Base-by-base conservation (phyloP, 495 filamentous ascomycete species). In the Cercophora samala region DNA sequence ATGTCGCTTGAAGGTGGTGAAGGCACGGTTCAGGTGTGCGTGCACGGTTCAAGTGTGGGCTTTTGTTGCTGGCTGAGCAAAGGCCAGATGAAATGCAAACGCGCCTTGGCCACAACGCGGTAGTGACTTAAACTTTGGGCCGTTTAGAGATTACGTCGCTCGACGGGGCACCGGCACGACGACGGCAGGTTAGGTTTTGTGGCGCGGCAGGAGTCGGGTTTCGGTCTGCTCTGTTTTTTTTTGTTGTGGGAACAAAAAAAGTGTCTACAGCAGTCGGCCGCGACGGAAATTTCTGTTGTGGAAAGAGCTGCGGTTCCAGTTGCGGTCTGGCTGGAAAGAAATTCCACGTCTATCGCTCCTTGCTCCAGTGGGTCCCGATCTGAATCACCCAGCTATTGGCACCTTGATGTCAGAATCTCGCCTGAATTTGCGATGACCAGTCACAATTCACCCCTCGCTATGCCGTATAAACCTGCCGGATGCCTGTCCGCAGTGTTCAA, bases 81-180 rank as follows among this genome's bases (percentile, higher is more conserved):
- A 24, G n/a, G n/a, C n/a, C 15, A 61, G 21, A 32, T n/a, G 60
- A 62, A 18, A n/a, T 62, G 60, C 29, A 29, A 25, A 19, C 60
- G 60, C 60, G 60, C 60, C 29, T 62, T 62, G 60, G 60, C 60
- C 60, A 62, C 58, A 25, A 62, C 60, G 60, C 60, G 60, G 22
- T 21, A 46, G 37, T 46, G 37, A 46, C 37, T 46, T 46, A 56
- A 56, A 56, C n/a, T 56, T 56, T 56, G 8, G 22, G n/a, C n/a
- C 13, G 53, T 56, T 56, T n/a, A n/a, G 53, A 9, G 37, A 46
- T 46, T 46, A 46, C 37, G 37, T 46, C 37, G 37, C 37, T 46
- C 37, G 37, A 46, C 37, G 6, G 37, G 37, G 37, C 13, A 13
- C 0, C 37, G 5, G 37, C 37, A 17, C 37, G 18, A 18, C n/a